Percentiles rank a stretch among this genome's conserved stretches.
Evolutionary conservation across 2,329 filamentous ascomycete genomes (phyloP).

Genomic region (Verticillium alfalfae): DNA sequence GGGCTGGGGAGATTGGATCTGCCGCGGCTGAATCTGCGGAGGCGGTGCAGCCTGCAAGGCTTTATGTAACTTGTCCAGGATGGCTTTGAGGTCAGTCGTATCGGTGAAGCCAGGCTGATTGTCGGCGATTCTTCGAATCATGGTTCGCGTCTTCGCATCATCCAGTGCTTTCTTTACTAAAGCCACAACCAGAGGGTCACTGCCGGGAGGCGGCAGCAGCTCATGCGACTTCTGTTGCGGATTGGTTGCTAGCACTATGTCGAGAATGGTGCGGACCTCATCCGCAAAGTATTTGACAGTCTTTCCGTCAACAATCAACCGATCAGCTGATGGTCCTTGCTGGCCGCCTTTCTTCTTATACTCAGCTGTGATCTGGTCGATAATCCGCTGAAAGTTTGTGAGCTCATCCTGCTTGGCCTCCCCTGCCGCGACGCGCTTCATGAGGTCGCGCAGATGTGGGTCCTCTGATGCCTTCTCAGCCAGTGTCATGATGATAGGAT

Average conservation of each 20-base stretch:
- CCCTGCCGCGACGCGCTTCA: constrained; percentile 77
- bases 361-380: constrained; percentile 67
- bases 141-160: constrained; percentile 39
- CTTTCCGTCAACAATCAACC: constrained; percentile 47
- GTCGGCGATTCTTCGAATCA: constrained; percentile 49
- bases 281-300: constrained; percentile 56
- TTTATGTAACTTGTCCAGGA: constrained; percentile 42
- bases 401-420: constrained; percentile 64
- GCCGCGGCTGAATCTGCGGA: constrained; percentile 3
- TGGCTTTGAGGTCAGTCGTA: constrained; percentile 46
- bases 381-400: constrained; percentile 72
- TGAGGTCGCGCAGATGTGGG: constrained; percentile 66
- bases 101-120: constrained; percentile 46
- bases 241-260: constrained; percentile 54
- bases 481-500: constrained; percentile 71
- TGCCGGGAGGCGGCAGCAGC: constrained; percentile 46
- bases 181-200: constrained; percentile 50
- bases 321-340: constrained; percentile 48
- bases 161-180: constrained; percentile 54
- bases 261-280: constrained; percentile 51
- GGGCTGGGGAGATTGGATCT: constrained; percentile 4
- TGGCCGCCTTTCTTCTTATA: constrained; percentile 46
- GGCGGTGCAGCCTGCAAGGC: constrained; percentile 30
- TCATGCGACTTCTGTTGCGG: constrained; percentile 49
- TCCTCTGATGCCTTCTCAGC: constrained; percentile 72